A percentile compares a stretch with the other conserved stretches of the same genome.
Conservation (phyloP, 495 filamentous ascomycete genomes). For the Entonaema liquescens region DNA sequence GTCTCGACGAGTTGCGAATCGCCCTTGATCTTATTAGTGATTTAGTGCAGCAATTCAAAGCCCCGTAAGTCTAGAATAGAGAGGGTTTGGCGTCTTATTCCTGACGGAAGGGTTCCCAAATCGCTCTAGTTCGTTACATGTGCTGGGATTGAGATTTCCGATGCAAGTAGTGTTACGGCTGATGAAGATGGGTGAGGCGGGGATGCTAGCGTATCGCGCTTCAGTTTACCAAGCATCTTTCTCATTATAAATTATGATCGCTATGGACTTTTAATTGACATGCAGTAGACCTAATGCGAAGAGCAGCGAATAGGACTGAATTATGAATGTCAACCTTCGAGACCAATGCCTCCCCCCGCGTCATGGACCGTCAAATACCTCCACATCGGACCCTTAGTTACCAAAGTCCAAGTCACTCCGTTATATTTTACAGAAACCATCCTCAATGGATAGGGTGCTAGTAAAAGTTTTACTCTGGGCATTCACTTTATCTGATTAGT, state of each 20-base stretch:
- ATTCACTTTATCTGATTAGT: too few species aligned
- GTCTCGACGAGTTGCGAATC: neutral
- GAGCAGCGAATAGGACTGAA: neutral
- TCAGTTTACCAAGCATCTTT: neutral
- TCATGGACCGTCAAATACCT: too few species aligned
- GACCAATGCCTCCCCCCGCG: neutral
- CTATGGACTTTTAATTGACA: neutral
- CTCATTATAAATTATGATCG: neutral
- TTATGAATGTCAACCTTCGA: neutral
- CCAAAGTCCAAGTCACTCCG: too few species aligned
- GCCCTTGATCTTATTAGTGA: neutral
- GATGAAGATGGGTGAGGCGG: neutral
- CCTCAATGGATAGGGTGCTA: too few species aligned
- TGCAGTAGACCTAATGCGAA: neutral
- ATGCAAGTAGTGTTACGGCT: neutral
- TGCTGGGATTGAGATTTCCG: neutral
- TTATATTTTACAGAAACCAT: too few species aligned
- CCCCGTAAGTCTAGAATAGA: neutral
- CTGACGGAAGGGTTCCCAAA: neutral
- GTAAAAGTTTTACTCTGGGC: too few species aligned
- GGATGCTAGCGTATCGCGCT: neutral
- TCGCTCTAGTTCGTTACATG: neutral
- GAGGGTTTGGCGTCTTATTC: neutral
- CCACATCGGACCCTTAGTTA: too few species aligned
- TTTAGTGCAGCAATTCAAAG: neutral